These are phyloP conservation scores for Apiospora phragmitis DNA, from an alignment of 2,329 filamentous ascomycete genomes.

Conservation along the genomic window DNA sequence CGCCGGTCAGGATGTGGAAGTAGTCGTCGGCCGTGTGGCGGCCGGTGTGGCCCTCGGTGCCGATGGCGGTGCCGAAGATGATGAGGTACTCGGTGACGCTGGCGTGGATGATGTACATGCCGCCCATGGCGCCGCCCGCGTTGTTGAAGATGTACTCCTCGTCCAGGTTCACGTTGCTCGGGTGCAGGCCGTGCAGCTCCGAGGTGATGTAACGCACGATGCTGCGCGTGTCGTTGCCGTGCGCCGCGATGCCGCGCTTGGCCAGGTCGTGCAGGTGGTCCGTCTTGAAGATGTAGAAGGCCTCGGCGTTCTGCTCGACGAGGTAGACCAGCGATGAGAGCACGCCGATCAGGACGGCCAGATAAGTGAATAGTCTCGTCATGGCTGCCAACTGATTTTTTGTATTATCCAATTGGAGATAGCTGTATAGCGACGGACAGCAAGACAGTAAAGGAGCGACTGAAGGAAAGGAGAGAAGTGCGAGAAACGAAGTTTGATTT, in stretches of 20 bases:
- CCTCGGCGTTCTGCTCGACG: slow-evolving; percentile 58
- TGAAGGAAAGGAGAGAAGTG: background rate
- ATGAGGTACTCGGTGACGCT: slow-evolving; percentile 90
- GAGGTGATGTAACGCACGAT: slow-evolving; percentile 70
- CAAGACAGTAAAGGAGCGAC: background rate
- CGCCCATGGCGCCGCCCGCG: slow-evolving; percentile 87
- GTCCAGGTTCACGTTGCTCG: slow-evolving; percentile 62
- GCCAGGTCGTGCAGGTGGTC: slow-evolving; percentile 69
- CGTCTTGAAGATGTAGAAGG: slow-evolving; percentile 75
- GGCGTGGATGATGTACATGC: slow-evolving; percentile 87
- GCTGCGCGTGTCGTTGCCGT: slow-evolving; percentile 73
- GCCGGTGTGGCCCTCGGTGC: slow-evolving; percentile 85
- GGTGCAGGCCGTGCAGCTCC: slow-evolving; percentile 59
- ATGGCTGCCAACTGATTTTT: background rate
- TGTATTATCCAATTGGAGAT: background rate
- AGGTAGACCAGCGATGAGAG: slow-evolving; percentile 54
- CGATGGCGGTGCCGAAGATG: slow-evolving; percentile 80
- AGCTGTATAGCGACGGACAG: background rate
- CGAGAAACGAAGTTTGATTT: background rate
- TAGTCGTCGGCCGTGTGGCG: slow-evolving; percentile 93
- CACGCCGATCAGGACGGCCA: slow-evolving; percentile 33
- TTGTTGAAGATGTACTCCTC: slow-evolving; percentile 94
- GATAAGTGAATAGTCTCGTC: slow-evolving; percentile 13
- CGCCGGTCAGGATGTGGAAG: slow-evolving; percentile 84
- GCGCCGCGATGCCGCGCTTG: slow-evolving; percentile 61